phyloP scores from a whole-genome alignment of 1,139 yeast genomes.

The Saccharomyces pastorianus region DNA sequence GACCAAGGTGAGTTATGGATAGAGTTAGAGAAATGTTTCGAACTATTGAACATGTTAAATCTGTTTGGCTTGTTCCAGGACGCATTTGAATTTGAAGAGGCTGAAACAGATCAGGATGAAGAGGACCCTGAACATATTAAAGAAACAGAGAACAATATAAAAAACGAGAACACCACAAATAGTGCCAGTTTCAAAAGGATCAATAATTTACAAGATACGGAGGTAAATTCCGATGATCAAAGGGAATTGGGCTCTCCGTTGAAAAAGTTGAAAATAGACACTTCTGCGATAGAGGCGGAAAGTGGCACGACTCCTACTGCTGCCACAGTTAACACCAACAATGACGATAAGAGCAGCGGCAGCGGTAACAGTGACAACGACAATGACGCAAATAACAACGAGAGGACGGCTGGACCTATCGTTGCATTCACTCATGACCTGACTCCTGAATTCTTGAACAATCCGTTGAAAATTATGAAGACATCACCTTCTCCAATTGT shows the following conservation, averaged over 20 bases:
- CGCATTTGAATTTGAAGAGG: slow-evolving; percentile 9
- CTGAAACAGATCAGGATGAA: slow-evolving; percentile 1
- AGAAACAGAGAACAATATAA: background rate
- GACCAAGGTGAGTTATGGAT: slow-evolving; percentile 25
- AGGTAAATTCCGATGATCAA: slow-evolving; percentile 9
- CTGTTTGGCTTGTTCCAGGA: slow-evolving; percentile 14
- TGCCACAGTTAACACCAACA: background rate
- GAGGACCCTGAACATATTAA: background rate
- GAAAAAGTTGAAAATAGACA: slow-evolving; percentile 20
- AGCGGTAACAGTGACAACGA: background rate
- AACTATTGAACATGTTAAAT: slow-evolving; percentile 15
- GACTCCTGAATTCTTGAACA: slow-evolving; percentile 6
- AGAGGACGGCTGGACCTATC: slow-evolving; percentile 7
- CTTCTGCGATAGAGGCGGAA: background rate
- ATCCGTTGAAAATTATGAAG: slow-evolving; percentile 9
- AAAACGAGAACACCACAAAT: background rate
- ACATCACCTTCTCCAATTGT: slow-evolving; percentile 3
- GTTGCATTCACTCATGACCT: slow-evolving; percentile 20
- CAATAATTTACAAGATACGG: slow-evolving; percentile 6
- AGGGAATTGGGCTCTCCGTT: slow-evolving; percentile 26
- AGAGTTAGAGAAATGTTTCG: slow-evolving; percentile 20
- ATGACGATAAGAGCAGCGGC: background rate
- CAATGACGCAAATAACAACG: background rate
- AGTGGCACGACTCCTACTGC: slow-evolving; percentile 1
- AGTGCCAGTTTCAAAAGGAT: background rate